A percentile compares a stretch with the other conserved stretches of the same genome.
Conservation (phyloP, 1,284 basidiomycete genomes). For the Sphaerobolus stellatus region DNA sequence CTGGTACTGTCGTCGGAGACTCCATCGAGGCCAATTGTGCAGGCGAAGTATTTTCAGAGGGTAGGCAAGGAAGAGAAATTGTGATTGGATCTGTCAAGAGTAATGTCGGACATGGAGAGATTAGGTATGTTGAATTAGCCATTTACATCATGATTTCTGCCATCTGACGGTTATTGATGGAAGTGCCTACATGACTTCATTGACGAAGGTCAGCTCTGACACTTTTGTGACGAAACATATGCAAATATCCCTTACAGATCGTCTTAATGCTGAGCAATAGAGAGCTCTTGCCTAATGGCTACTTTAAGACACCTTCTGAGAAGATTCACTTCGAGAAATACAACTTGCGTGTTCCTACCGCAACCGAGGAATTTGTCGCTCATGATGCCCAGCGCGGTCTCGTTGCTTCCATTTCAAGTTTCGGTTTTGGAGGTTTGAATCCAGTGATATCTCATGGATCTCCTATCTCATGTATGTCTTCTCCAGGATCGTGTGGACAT, state of each 20-base stretch:
- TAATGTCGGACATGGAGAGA: conserved; percentile 30
- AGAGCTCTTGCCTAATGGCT: conserved; percentile 19
- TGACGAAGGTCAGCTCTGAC: not conserved
- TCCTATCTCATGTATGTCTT: conserved; percentile 1
- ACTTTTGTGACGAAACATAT: not conserved
- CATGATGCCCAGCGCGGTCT: conserved; percentile 14
- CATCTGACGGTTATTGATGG: not conserved
- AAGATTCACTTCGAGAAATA: conserved; percentile 21
- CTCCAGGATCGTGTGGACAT: conserved; percentile 17
- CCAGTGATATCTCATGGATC: not conserved
- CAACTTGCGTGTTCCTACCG: conserved; percentile 21
- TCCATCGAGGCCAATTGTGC: conserved; percentile 18
- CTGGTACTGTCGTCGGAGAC: conserved; percentile 20
- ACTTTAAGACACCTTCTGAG: conserved; percentile 19
- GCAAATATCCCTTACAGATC: conserved; percentile 9
- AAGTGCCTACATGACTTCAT: not conserved
- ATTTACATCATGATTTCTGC: not conserved
- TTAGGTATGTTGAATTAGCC: not conserved
- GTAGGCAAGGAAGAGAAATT: conserved; percentile 20
- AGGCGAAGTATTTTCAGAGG: conserved; percentile 24
- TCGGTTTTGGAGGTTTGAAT: conserved; percentile 20
- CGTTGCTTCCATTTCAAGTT: conserved; percentile 22
- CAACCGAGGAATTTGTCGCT: conserved; percentile 16
- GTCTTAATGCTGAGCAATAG: conserved; percentile 20
- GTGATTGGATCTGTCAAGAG: conserved; percentile 32